Evolutionary conservation across 305 asterid species (phyloP).

Genomic region (Striga hermonthica): DNA sequence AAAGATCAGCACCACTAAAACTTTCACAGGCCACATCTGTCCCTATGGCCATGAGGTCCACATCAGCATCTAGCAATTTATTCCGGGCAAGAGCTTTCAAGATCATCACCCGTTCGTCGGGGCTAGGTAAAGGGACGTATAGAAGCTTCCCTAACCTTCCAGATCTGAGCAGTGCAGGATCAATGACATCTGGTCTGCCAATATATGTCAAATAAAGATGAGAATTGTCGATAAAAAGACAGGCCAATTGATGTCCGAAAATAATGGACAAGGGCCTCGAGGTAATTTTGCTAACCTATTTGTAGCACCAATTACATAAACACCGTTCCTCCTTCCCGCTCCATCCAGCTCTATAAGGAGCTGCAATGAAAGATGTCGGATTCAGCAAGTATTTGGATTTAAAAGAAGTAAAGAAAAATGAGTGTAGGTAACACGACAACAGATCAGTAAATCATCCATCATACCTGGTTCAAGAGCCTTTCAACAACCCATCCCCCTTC

Average conservation of each 20-base stretch:
- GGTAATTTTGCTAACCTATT: conserved; percentile 51
- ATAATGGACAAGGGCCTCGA: not conserved
- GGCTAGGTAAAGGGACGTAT: conserved; percentile 75
- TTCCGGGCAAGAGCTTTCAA: conserved; percentile 54
- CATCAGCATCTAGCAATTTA: conserved; percentile 44
- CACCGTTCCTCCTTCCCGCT: conserved; percentile 61
- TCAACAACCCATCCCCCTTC: conserved; percentile 83
- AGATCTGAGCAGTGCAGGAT: conserved; percentile 67
- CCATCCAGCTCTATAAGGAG: conserved; percentile 84
- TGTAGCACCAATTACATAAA: conserved; percentile 88
- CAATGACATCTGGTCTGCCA: conserved; percentile 73
- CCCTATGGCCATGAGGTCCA: conserved; percentile 64
- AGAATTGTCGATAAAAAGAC: conserved; percentile 19
- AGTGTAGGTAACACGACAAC: too few relatives aligned
- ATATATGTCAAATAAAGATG: conserved; percentile 27
- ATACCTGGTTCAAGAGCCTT: conserved; percentile 65
- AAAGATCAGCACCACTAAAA: conserved; percentile 84
- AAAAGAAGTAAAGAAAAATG: too few relatives aligned
- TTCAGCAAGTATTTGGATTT: too few relatives aligned
- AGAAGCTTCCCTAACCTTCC: conserved; percentile 76
- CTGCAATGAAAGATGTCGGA: conserved; percentile 41
- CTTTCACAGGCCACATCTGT: conserved; percentile 53
- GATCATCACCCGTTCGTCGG: conserved; percentile 64
- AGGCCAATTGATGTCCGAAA: not conserved
- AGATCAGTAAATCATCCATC: not conserved